Conservation (phyloP, 1,284 basidiomycete genomes). For the Leucoagaricus sp. region DNA sequence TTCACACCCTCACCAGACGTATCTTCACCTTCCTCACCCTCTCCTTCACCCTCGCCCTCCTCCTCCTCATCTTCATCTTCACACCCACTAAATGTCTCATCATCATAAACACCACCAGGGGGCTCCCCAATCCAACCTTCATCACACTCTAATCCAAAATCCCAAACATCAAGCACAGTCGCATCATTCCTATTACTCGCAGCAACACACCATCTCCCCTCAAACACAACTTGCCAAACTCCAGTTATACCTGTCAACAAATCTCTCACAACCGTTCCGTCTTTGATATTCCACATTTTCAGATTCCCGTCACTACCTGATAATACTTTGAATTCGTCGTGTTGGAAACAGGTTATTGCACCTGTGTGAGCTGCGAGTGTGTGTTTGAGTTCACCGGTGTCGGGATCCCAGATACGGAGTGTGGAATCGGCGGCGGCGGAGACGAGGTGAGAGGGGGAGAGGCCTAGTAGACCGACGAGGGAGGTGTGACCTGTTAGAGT, state of each 20-base stretch:
- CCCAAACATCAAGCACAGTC: slow-evolving; percentile 86
- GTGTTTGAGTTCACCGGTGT: slow-evolving; percentile 76
- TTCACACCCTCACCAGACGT: slow-evolving; percentile 19
- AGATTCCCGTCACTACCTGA: slow-evolving; percentile 94
- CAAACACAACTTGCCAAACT: slow-evolving; percentile 96
- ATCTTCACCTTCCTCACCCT: slow-evolving; percentile 27
- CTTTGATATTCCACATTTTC: slow-evolving; percentile 94
- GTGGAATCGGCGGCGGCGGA: slow-evolving; percentile 95
- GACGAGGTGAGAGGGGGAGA: slow-evolving; percentile 88
- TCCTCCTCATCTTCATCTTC: slow-evolving; percentile 40
- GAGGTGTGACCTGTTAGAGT: slow-evolving; percentile 87
- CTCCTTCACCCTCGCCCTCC: slow-evolving; percentile 17
- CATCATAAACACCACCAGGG: slow-evolving; percentile 48
- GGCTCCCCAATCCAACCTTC: slow-evolving; percentile 49
- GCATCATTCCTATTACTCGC: slow-evolving; percentile 82
- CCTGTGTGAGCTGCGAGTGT: slow-evolving; percentile 87
- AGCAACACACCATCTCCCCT: slow-evolving; percentile 89
- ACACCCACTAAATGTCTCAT: slow-evolving; percentile 48
- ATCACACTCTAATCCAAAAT: slow-evolving; percentile 67
- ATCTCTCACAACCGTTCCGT: slow-evolving; percentile 83
- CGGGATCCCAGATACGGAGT: slow-evolving; percentile 90
- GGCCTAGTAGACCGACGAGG: slow-evolving; percentile 82
- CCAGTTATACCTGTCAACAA: slow-evolving; percentile 86
- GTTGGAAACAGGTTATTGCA: slow-evolving; percentile 96
- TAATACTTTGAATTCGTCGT: slow-evolving; percentile 94